Conservation (phyloP, 2,329 filamentous ascomycete genomes). For the Fusarium piperis region DNA sequence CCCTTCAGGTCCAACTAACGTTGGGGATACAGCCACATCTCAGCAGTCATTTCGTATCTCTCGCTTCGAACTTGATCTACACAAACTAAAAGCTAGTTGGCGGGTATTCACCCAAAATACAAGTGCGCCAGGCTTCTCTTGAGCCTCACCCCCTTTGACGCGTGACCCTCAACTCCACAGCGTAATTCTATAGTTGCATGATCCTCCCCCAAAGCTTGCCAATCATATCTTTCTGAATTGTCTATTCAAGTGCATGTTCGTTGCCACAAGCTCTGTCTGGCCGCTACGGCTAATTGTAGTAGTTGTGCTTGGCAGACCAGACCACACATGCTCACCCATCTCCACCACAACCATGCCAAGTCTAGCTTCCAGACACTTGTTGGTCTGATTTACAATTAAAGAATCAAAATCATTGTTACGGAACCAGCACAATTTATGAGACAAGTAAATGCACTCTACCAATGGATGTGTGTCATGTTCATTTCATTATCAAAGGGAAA, state of each 20-base stretch:
- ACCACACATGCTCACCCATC: background rate
- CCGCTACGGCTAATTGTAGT: background rate
- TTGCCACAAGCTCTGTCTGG: background rate
- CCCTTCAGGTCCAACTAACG: background rate
- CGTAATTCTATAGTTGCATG: background rate
- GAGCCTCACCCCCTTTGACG: conserved; percentile 4
- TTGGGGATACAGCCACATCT: background rate
- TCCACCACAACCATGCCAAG: background rate
- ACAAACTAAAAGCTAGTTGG: background rate
- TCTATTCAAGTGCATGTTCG: background rate
- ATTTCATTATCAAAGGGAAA: conserved; percentile 26
- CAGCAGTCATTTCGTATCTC: background rate
- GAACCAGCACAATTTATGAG: background rate
- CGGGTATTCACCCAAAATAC: background rate
- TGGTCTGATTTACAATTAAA: background rate
- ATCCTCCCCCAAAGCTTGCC: background rate
- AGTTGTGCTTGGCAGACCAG: background rate
- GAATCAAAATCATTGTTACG: background rate
- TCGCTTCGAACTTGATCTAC: background rate
- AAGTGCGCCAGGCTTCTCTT: background rate
- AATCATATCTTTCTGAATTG: background rate
- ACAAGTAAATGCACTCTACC: background rate
- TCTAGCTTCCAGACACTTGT: background rate
- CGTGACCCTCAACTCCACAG: conserved; percentile 2
- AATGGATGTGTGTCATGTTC: conserved; percentile 11